Conservation (phyloP, 257 asterid species). For the Oldenlandia corymbosa region DNA sequence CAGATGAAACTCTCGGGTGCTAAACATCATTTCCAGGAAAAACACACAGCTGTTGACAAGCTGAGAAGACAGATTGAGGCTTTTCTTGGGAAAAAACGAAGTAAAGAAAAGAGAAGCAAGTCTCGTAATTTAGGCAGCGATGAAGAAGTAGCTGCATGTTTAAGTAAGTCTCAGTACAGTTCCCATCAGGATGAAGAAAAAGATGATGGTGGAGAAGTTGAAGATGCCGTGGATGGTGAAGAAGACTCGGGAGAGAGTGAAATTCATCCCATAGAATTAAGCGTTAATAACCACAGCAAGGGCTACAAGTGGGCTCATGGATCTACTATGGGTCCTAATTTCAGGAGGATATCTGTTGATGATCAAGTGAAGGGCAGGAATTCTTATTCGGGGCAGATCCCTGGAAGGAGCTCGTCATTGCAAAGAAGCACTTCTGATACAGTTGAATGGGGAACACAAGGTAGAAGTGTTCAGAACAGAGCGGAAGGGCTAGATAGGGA, state of each 20-base stretch:
- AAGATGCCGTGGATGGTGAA: conserved; percentile 36
- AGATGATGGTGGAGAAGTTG: conserved; percentile 49
- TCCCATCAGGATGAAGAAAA: conserved; percentile 27
- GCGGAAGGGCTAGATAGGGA: conserved; percentile 34
- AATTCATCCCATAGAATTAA: conserved; percentile 59
- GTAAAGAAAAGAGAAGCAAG: conserved; percentile 20
- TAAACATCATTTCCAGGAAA: conserved; percentile 56
- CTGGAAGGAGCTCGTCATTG: conserved; percentile 41
- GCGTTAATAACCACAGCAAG: conserved; percentile 32
- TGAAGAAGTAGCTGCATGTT: conserved; percentile 27
- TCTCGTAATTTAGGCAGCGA: conserved; percentile 21
- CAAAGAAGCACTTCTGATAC: conserved; percentile 67
- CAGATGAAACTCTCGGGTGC: conserved; percentile 52
- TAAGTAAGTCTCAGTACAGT: conserved; percentile 26
- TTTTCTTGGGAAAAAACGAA: conserved; percentile 53
- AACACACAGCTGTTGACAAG: conserved; percentile 59
- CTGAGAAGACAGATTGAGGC: conserved; percentile 70
- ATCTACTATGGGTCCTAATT: conserved; percentile 24
- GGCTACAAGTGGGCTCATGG: conserved; percentile 37
- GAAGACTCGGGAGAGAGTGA: conserved; percentile 63
- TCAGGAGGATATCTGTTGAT: conserved; percentile 27
- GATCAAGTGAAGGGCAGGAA: conserved; percentile 40
- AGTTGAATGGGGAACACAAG: conserved; percentile 44
- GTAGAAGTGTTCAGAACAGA: conserved; percentile 22
- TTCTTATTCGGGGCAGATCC: conserved; percentile 38